Evolutionary conservation across 2,329 filamentous ascomycete genomes (phyloP).

Genomic region (Aureobasidium sp.): DNA sequence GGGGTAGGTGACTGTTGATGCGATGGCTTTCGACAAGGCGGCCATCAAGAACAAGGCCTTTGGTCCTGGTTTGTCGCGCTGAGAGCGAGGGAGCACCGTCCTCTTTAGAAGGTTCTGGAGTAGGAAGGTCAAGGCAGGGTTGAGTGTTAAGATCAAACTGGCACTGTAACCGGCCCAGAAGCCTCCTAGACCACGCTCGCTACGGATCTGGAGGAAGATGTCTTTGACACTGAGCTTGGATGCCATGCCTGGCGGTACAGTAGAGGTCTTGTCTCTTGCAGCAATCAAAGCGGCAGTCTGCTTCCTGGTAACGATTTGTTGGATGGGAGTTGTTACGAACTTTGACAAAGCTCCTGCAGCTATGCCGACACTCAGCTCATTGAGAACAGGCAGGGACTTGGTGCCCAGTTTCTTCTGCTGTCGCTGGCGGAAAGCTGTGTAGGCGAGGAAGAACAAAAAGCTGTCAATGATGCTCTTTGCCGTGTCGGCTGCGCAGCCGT

Average conservation of each 20-base stretch:
- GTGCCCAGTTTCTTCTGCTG: conserved; percentile 29
- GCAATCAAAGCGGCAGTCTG: conserved; percentile 56
- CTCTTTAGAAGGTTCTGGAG: conserved; percentile 64
- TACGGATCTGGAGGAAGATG: conserved; percentile 54
- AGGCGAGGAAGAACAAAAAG: conserved; percentile 80
- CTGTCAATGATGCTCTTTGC: conserved; percentile 53
- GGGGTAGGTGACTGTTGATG: conserved; percentile 72
- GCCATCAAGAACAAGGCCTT: conserved; percentile 57
- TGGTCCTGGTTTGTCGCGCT: conserved; percentile 44
- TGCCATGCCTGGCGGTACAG: conserved; percentile 17
- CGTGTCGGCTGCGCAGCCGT: conserved; percentile 34
- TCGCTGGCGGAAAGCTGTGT: conserved; percentile 49
- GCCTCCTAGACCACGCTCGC: conserved; percentile 62
- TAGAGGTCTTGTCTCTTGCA: conserved; percentile 27
- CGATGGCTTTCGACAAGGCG: conserved; percentile 68
- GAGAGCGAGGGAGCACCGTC: conserved; percentile 45
- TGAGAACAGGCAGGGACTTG: conserved; percentile 47
- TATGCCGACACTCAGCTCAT: conserved; percentile 67
- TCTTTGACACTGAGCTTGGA: conserved; percentile 36
- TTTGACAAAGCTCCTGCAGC: conserved; percentile 67
- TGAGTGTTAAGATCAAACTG: conserved; percentile 68
- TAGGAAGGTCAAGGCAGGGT: conserved; percentile 79
- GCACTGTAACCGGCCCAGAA: conserved; percentile 89
- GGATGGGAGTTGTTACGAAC: conserved; percentile 68
- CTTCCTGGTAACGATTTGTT: conserved; percentile 74